Evolutionary conservation across 2,329 filamentous ascomycete species (phyloP).

Genomic region (Pseudogymnoascus sp.): DNA sequence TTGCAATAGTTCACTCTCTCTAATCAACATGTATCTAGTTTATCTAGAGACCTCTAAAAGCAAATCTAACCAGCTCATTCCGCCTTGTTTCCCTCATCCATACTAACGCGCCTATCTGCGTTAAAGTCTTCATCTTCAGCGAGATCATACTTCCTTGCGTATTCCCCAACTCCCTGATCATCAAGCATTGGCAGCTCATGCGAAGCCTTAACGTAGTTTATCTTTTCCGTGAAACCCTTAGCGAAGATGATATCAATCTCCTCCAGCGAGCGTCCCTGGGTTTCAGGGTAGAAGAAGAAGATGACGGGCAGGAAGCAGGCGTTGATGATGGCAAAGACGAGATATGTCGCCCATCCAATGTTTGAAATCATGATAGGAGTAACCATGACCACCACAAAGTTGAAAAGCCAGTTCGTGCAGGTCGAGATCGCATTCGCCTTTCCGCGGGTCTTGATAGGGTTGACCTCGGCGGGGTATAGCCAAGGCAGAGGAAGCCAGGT

Average conservation of each 20-base stretch:
- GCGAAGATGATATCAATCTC: conserved; percentile 21
- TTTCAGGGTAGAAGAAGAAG: conserved; percentile 48
- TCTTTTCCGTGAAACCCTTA: conserved; percentile 42
- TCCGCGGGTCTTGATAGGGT: background rate
- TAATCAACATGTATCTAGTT: too few relatives aligned
- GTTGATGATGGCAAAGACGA: conserved; percentile 3
- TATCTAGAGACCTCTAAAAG: too few relatives aligned
- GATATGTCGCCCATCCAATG: conserved; percentile 3
- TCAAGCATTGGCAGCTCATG: background rate
- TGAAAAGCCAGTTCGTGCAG: conserved; percentile 2
- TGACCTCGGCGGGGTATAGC: conserved; percentile 5
- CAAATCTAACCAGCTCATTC: too few relatives aligned
- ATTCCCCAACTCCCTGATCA: background rate
- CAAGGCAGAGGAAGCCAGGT: conserved; percentile 3
- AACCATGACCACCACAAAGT: conserved; percentile 5
- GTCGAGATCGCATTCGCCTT: background rate
- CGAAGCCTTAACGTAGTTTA: conserved; percentile 45
- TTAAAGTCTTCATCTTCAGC: background rate
- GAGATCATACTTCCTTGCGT: background rate
- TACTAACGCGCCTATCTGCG: too few relatives aligned
- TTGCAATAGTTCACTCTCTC: too few relatives aligned
- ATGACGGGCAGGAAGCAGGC: conserved; percentile 38
- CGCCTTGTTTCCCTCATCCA: too few relatives aligned
- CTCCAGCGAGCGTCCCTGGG: conserved; percentile 39
- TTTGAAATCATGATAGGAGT: conserved; percentile 1